Evolutionary conservation across 2,329 filamentous ascomycete genomes (phyloP).

Genomic region (Aspergillus persii): DNA sequence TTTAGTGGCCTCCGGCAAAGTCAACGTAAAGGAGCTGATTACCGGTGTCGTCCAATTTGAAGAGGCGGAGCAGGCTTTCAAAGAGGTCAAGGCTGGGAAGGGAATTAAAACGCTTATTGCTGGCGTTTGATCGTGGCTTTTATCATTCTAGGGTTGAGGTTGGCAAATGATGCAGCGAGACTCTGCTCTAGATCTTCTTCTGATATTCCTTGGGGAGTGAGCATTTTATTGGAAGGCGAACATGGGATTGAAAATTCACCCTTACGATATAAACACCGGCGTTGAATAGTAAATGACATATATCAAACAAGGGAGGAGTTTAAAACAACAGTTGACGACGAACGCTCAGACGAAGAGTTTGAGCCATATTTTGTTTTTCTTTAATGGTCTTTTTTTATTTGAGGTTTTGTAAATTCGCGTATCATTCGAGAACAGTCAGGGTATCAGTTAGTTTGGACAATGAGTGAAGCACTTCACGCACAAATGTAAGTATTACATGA

Average conservation of each 20-base stretch:
- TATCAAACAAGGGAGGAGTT: too few relatives aligned
- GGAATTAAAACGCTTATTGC: slow-evolving; percentile 50
- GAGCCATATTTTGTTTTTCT: too few relatives aligned
- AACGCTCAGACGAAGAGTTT: too few relatives aligned
- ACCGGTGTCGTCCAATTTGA: slow-evolving; percentile 74
- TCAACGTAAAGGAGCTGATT: slow-evolving; percentile 75
- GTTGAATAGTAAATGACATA: too few relatives aligned
- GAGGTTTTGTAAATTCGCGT: background rate
- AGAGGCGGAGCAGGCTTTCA: slow-evolving; percentile 81
- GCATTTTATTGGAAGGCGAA: background rate
- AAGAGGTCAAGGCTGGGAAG: slow-evolving; percentile 80
- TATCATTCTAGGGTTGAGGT: background rate
- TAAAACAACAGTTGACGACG: too few relatives aligned
- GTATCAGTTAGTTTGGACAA: background rate
- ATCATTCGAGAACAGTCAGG: background rate
- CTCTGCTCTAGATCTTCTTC: background rate
- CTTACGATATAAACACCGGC: too few relatives aligned
- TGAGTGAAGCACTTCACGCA: background rate
- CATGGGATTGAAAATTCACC: too few relatives aligned
- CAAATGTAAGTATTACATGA: background rate
- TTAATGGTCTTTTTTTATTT: background rate
- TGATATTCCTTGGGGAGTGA: background rate
- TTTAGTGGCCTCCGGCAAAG: slow-evolving; percentile 68
- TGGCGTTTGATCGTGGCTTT: slow-evolving; percentile 28
- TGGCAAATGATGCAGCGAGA: background rate